phyloP scores from a whole-genome alignment of 345 rosid genomes.

The Gossypium stocksii region DNA sequence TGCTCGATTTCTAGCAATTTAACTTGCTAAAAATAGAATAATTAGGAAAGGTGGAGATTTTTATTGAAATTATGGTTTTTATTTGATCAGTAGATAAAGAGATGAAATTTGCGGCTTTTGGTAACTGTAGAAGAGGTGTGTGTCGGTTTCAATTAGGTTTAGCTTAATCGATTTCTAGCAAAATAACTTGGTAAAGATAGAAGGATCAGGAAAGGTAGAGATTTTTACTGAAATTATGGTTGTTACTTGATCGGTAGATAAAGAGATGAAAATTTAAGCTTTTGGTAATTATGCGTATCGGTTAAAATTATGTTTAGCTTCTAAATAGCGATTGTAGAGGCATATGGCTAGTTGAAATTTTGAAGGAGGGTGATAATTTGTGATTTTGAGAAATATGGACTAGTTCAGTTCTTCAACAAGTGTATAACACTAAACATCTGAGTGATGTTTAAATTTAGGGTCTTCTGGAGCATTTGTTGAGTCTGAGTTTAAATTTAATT shows the following conservation, averaged over 20 bases:
- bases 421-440: not conserved
- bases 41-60: not conserved
- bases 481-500: not conserved
- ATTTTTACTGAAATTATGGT: not conserved
- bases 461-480: not conserved
- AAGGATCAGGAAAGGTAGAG: not conserved
- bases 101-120: not conserved
- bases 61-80: not conserved
- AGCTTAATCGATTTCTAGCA: not conserved
- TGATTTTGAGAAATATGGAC: not conserved
- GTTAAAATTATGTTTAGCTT: not conserved
- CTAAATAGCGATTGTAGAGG: no score
- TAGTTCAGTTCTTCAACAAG: not conserved
- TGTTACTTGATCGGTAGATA: not conserved
- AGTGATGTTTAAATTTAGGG: slow-evolving; percentile 5
- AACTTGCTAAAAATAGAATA: not conserved
- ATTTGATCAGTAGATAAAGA: not conserved
- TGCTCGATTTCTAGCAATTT: not conserved
- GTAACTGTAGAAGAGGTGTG: not conserved
- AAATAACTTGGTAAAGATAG: not conserved
- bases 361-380: not conserved
- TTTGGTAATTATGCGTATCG: not conserved
- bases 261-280: not conserved
- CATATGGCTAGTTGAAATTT: not conserved
- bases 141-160: not conserved